Evolutionary conservation across 768 basidiomycete genomes (phyloP), one percentile per base, ranked within the genome.

Genomic region (Inosperma sp.): DNA sequence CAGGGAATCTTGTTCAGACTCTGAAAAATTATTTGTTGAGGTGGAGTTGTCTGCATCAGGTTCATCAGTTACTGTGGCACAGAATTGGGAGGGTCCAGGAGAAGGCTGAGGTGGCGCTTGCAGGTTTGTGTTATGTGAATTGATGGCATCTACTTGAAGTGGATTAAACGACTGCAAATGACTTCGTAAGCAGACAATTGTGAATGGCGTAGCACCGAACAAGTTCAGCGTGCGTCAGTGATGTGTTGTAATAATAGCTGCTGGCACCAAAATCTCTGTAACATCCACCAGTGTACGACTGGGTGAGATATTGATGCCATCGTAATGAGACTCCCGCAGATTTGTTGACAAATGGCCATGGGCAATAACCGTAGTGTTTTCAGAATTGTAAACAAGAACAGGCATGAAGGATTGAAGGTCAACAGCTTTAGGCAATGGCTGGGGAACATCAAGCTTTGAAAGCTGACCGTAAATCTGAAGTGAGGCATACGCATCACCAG

Each of bases 401-500:
- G 48, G 25, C 1, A 46, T 53, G 2, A 14, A 16, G 7, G 52
- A 41, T 2, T 13, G 2, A 10, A 35, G 34, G 12, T 45, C 21
- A 12, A 7, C 5, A 37, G 22, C 36, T 37, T 19, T 2, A 6
- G 56, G 41, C 7, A 60, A 36, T n/a, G 41, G 51, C 29, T 29
- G 57, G 35, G 50, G 65, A 63, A 39, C 58, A 30, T 1, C 46
- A 49, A 34, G 57, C 34, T 6, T 50, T 17, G 14, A 55, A 17
- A 57, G 68, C 52, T 44, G 63, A 59, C 33, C 17, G 26, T 23
- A 70, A 50, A 52, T 52, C 23, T 1, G 1, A 2, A 61, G 51
- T 6, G 54, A 42, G 10, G 47, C 53, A 30, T 43, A 61, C 1
- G 57, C 59, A 45, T 58, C 59, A 30, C 31, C 13, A 4, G 59